Base-by-base conservation (phyloP, 1,284 basidiomycete species). In the Calocybe gambosa region DNA sequence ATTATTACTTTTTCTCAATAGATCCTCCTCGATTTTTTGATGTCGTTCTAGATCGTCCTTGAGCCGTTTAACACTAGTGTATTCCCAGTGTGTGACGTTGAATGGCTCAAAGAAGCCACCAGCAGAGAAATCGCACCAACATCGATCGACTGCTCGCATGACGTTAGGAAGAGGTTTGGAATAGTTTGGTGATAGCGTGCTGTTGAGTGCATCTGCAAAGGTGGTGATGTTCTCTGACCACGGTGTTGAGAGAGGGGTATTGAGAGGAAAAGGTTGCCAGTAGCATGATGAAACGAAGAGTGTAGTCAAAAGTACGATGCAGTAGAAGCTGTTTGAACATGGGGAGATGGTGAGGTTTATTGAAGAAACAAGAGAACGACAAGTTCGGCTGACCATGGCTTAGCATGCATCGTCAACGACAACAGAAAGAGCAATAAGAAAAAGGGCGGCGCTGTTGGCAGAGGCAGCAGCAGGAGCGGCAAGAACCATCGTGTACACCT, bases 401-500 rank as follows among this genome's bases (percentile, higher is more conserved):
- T 78, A 36, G 87, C 84, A 57, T 89, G 85, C 45, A 90, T 67
- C 0, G 79, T 82, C 20, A 88, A 69, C 1, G 87, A 82, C 42
- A 88, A 70, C 9, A 90, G 61, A 58, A 88, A 88, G 15, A 89
- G 66, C 4, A 85, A 55, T 29, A 90, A 68, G 59, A 89, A 88
- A 57, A 77, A 87, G 1, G 88, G 83, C 7, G 84, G 75, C 1
- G 87, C 85, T 3, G 79, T 83, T 1, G 87, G 86, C n/a, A 89
- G 67, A 2, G 87, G 87, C 16, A 90, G 65, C 8, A 90, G 67
- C 5, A 90, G 62, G 16, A 90, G 64, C 1, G 86, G 86, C 20
- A 90, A 67, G 62, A 84, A 90, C 88, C 87, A 89, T 48, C 86
- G 73, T 18, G 86, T 89, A 57, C 85, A 89, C 83, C 85, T 86